Evolutionary conservation across 768 basidiomycete species (phyloP), one percentile per base, ranked within the genome.

Genomic region (Mycena filopes): DNA sequence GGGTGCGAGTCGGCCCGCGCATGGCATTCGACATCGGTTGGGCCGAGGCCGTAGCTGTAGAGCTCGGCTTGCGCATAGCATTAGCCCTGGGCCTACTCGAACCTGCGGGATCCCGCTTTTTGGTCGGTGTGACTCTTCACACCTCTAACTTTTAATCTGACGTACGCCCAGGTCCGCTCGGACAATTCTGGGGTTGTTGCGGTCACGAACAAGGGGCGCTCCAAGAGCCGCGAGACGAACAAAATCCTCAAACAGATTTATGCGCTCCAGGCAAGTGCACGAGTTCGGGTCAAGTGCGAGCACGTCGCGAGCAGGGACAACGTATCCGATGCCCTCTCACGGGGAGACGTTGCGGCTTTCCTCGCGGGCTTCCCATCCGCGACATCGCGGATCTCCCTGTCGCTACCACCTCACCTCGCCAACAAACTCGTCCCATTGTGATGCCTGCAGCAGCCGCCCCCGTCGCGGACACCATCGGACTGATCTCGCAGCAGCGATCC

Each of bases 1-100:
- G 76, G 0, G 66, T 78, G 20, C 11, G 16, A 0, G 77, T 78
- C 2, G 77, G 79, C 0, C 78, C 75, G n/a, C 1, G 23, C 57
- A 1, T 31, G 61, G n/a, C n/a, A 53, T 70, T 45, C 74, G 73
- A 79, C 67, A 81, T 81, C 41, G 77, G 75, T 0, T 81, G 80
- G 80, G 80, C 80, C 23, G 80, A 82, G 60, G 75, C 76, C 3
- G 73, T 79, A 0, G 80, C 76, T 13, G 70, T 82, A 18, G 77
- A 82, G 62, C 66, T 82, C 0, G 78, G 77, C 2, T 53, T 79
- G 0, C 66, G 40, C 2, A 7, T 77, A 3, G 67, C 65, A 0
- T 0, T 59, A 0, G 51, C 65, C 5, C 31, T 68, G 3, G 47
- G 42, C 12, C 55, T 73, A 21, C 42, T 69, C 1, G 15, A 55